phyloP scores from a whole-genome alignment of 2,329 filamentous ascomycete genomes.

The Cordyceps cateniannulata region DNA sequence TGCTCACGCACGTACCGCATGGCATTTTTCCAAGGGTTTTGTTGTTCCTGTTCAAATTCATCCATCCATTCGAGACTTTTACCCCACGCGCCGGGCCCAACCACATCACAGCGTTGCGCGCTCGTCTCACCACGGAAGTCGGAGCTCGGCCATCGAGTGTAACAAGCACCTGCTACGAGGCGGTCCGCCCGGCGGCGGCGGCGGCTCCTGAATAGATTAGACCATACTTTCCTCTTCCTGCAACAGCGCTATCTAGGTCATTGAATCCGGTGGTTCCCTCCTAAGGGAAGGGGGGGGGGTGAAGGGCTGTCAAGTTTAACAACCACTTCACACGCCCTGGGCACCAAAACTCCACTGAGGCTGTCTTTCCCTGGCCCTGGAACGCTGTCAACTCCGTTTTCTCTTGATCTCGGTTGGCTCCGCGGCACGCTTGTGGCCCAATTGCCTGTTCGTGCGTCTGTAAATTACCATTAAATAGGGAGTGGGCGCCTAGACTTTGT shows the following conservation, averaged over 20 bases:
- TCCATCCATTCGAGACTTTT: conserved; percentile 6
- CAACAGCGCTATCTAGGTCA: not conserved
- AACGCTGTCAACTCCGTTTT: conserved; percentile 1
- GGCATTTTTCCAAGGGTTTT: not conserved
- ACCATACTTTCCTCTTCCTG: not conserved
- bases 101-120: not conserved
- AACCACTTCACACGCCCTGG: not conserved
- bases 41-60: too few species aligned
- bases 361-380: conserved; percentile 1
- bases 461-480: conserved; percentile 2
- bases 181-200: not conserved
- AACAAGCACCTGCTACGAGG: too few species aligned
- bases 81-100: not conserved
- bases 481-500: not conserved
- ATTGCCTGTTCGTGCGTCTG: not conserved
- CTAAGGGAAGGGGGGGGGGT: not conserved
- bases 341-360: conserved; percentile 7
- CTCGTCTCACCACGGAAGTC: not conserved
- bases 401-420: conserved; percentile 11
- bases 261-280: not conserved
- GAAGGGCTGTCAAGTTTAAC: not conserved
- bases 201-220: too few species aligned
- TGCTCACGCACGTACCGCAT: not conserved
- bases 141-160: conserved; percentile 3
- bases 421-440: conserved; percentile 5